Evolutionary conservation across 495 filamentous ascomycete species (phyloP), one percentile per base, ranked within the genome.

Genomic region (Echria macrotheca): DNA sequence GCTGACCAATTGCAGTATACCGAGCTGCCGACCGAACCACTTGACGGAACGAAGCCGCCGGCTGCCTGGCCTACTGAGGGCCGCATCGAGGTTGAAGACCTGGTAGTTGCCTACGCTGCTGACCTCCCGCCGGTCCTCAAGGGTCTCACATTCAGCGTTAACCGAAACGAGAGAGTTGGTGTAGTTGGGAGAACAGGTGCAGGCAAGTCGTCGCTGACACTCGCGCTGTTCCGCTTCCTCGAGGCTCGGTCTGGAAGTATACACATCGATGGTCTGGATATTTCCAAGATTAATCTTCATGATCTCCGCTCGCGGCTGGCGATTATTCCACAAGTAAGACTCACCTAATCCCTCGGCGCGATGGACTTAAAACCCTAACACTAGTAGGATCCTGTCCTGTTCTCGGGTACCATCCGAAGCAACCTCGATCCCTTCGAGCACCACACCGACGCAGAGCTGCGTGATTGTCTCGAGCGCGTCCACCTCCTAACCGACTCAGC

Each of bases 161-260:
- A 87, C 41, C 73, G 76, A 26, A 87, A 87, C 55, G 80, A 95
- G 61, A 75, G 87, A 3, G 69, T 95, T 29, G 89, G 88, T 12
- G 83, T 95, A 1, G 85, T 93, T 7, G 89, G 89, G 9, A 82
- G 89, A 15, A 95, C 89, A 8, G 89, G 89, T 10, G 87, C 88
- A 0, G 89, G 89, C 14, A 95, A 95, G 58, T 91, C 86, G 0
- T 90, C 86, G 0, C 67, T 94, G 7, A 90, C 87, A 1, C 72
- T 94, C 0, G 87, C 88, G 0, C 67, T 94, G 0, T 94, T 91
- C 76, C 87, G 87, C 5, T 91, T 91, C 66, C 67, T 94, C 7
- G 83, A 89, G 55, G 85, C 86, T 4, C 73, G 80, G 3, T 71
- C 79, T 1, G 88, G 88, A 11, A 77, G 66, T 3, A 87, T 94